Conservation (phyloP, 768 basidiomycete species). For the Rhodotorula graminis region DNA sequence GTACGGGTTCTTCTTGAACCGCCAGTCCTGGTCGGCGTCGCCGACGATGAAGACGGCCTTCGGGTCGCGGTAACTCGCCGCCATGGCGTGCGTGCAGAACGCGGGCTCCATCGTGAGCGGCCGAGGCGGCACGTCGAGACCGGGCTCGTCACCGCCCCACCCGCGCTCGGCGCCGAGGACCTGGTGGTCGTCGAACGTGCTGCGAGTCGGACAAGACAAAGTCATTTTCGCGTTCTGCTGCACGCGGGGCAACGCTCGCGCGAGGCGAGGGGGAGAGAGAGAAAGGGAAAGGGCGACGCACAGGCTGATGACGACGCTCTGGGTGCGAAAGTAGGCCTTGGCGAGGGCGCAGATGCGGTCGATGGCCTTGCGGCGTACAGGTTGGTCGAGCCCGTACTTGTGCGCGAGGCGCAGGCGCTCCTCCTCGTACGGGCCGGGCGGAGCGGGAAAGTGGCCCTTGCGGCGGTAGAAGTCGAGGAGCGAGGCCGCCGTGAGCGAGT, state of each 20-base stretch:
- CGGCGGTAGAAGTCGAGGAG: constrained; percentile 22
- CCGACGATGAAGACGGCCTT: constrained; percentile 22
- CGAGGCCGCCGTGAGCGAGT: constrained; percentile 3
- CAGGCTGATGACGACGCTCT: constrained; percentile 22
- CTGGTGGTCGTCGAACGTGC: constrained; percentile 29
- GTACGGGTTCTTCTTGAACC: constrained; percentile 24
- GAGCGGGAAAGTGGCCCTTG: constrained; percentile 15
- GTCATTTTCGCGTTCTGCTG: too few species aligned
- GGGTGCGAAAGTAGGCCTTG: constrained; percentile 24
- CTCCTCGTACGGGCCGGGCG: constrained; percentile 23
- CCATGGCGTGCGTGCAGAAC: constrained; percentile 28
- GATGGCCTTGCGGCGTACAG: constrained; percentile 19
- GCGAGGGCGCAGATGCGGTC: constrained; percentile 27
- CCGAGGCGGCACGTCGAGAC: background rate
- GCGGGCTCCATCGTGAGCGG: constrained; percentile 9
- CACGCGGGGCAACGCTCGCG: too few species aligned
- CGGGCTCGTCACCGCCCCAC: constrained; percentile 19
- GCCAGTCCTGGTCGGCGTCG: constrained; percentile 29
- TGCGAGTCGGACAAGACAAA: too few species aligned
- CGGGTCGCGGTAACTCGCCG: constrained; percentile 13
- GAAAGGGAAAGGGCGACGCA: constrained; percentile 1
- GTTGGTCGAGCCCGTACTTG: constrained; percentile 26
- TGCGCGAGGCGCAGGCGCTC: constrained; percentile 25
- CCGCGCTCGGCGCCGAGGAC: constrained; percentile 32
- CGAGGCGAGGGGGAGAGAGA: background rate